Percentiles rank a stretch among this genome's conserved stretches.
Evolutionary conservation across 805 yeast species (phyloP).

Genomic region (Kuraishia ogatae): DNA sequence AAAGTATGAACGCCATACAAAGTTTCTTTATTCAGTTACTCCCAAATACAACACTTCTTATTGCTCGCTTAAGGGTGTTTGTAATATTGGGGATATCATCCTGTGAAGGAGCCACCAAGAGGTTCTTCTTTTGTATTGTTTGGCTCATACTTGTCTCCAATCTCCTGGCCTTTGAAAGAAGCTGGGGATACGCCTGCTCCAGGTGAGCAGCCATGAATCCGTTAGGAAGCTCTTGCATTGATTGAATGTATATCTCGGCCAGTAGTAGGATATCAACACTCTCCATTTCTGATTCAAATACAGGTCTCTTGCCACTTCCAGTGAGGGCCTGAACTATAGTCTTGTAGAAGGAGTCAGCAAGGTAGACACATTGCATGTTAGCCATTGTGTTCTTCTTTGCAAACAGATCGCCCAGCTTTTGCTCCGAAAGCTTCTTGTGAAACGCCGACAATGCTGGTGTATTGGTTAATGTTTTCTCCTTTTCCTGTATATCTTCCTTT

Average conservation of each 20-base stretch:
- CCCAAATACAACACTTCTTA: background rate
- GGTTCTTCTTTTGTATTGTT: background rate
- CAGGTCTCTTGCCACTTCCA: background rate
- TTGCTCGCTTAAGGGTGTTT: slow-evolving; percentile 2
- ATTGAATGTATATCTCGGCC: slow-evolving; percentile 27
- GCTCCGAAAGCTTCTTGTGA: slow-evolving; percentile 16
- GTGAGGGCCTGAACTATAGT: background rate
- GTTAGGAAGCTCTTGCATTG: slow-evolving; percentile 28
- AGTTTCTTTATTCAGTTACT: too few species aligned
- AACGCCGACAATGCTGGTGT: slow-evolving; percentile 19
- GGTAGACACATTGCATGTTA: slow-evolving; percentile 19
- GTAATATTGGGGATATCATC: slow-evolving; percentile 4
- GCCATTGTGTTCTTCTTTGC: slow-evolving; percentile 18
- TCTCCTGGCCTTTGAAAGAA: slow-evolving; percentile 7
- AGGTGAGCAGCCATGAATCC: slow-evolving; percentile 28
- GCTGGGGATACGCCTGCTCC: slow-evolving; percentile 20
- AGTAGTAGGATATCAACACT: slow-evolving; percentile 28
- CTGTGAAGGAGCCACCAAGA: background rate
- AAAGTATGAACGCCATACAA: slow-evolving; percentile 31
- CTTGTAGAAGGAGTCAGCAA: slow-evolving; percentile 3
- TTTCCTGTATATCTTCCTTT: slow-evolving; percentile 17
- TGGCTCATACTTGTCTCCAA: slow-evolving; percentile 1
- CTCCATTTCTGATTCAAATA: slow-evolving; percentile 14
- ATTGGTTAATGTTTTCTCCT: slow-evolving; percentile 15
- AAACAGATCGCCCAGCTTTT: slow-evolving; percentile 14